Evolutionary conservation across 345 rosid genomes (phyloP), one percentile per base, ranked within the genome.

Genomic region (Physaria fendleri): DNA sequence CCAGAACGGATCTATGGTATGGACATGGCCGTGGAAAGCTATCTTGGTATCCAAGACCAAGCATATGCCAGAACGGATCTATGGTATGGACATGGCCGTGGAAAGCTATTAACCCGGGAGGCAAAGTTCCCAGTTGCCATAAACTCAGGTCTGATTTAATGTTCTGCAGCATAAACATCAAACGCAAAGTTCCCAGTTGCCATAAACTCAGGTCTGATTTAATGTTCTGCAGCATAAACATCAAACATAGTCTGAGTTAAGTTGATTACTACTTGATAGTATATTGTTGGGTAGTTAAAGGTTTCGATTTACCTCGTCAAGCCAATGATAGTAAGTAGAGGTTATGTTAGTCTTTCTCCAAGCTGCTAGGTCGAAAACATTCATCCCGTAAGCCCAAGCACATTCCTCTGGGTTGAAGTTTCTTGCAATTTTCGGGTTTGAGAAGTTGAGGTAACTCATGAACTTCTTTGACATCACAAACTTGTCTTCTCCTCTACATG

Each of bases 371-470:
- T 93, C 91, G 43, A 93, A 93, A 42, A 93, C 71, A 53, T 93
- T 93, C 99, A 93, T 88, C 52, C 99, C 99, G 53, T 88, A 93
- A 30, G 97, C 97, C 99, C 99, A 93, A 12, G 99, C 99, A 34
- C 99, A 93, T 65, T 83, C 87, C 13, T 82, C 63, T 4, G 95
- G 95, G 28, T 89, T 61, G 43, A 93, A 93, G 73, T 75, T 77
- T 38, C 59, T 67, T 2, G 82, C 47, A 14, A 89, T 85, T 56
- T 64, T 58, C 0, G 99, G 97, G 42, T 93, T 90, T 5, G 99
- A 87, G 74, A 93, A 93, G 72, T 93, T 93, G 59, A 93, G 75
- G 53, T 89, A 93, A 78, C 83, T 89, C 77, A 87, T 89, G 45
- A 87, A 74, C 50, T 75, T 68, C 80, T 89, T 93, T 3, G 97